These are phyloP conservation scores for Debaryomycetaceae sp. DNA, from an alignment of 1,139 yeast species.

Conservation along the genomic window DNA sequence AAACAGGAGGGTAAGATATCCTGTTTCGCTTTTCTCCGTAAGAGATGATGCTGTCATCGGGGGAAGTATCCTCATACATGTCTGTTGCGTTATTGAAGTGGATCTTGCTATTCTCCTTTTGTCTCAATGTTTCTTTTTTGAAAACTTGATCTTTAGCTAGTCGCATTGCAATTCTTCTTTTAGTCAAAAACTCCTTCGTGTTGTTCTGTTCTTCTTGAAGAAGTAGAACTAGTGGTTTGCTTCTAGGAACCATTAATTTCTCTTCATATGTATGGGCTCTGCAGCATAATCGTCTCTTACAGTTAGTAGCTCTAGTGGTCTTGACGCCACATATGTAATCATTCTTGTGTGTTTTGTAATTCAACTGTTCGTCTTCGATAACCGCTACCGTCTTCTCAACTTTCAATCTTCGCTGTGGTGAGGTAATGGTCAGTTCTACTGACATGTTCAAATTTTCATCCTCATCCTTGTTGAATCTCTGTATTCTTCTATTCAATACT, in stretches of 20 bases:
- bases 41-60: background rate
- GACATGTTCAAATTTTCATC: background rate
- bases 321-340: conserved; percentile 19
- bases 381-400: background rate
- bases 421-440: background rate
- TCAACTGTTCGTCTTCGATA: background rate
- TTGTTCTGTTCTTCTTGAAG: conserved; percentile 5
- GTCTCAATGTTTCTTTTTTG: background rate
- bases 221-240: conserved; percentile 10
- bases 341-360: conserved; percentile 5
- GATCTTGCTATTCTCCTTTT: background rate
- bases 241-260: conserved; percentile 10
- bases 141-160: background rate
- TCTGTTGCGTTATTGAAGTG: background rate
- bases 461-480: background rate
- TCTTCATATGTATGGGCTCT: conserved; percentile 9
- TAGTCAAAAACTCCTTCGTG: conserved; percentile 1
- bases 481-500: background rate
- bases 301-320: conserved; percentile 8
- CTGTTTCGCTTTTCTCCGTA: background rate
- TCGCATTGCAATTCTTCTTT: conserved; percentile 3
- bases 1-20: background rate
- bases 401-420: background rate
- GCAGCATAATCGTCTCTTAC: conserved; percentile 14
- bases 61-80: background rate